A percentile compares a stretch with the other conserved stretches of the same genome.
Conservation (phyloP, 257 asterid genomes). For the Mitragyna speciosa region DNA sequence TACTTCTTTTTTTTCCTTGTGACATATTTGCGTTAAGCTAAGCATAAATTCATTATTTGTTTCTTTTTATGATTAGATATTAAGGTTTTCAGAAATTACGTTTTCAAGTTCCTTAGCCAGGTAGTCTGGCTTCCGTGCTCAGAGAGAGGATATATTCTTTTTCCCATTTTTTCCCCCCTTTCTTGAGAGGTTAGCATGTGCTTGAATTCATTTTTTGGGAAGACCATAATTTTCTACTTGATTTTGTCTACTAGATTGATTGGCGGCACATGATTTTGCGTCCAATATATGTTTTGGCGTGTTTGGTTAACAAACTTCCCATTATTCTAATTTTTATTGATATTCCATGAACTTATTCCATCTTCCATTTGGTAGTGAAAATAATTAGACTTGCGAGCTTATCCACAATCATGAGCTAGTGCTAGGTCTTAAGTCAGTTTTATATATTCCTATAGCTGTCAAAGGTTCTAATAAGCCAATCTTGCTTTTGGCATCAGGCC, state of each 20-base stretch:
- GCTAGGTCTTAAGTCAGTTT: constrained; percentile 2
- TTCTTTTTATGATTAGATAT: not conserved
- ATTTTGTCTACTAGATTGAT: not conserved
- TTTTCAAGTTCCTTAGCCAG: not conserved
- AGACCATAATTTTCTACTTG: not conserved
- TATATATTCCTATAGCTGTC: not conserved
- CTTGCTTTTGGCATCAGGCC: constrained; percentile 2
- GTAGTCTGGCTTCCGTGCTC: not conserved
- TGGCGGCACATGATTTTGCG: too few species aligned
- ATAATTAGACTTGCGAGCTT: not conserved
- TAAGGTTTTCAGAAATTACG: not conserved
- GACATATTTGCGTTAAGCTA: not conserved
- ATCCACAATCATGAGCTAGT: constrained; percentile 1
- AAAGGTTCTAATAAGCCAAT: constrained; percentile 10
- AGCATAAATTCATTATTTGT: not conserved
- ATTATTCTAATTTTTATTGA: not conserved
- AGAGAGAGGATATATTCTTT: not conserved
- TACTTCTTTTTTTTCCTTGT: not conserved
- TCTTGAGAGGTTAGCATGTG: not conserved
- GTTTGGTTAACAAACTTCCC: not conserved
- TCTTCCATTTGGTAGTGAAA: not conserved
- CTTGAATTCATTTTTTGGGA: not conserved
- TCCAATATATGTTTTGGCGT: not conserved
- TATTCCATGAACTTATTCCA: not conserved
- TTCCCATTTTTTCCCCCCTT: not conserved